Evolutionary conservation across 129 eudicot genomes (phyloP).

Genomic region (Smallanthus sonchifolius): DNA sequence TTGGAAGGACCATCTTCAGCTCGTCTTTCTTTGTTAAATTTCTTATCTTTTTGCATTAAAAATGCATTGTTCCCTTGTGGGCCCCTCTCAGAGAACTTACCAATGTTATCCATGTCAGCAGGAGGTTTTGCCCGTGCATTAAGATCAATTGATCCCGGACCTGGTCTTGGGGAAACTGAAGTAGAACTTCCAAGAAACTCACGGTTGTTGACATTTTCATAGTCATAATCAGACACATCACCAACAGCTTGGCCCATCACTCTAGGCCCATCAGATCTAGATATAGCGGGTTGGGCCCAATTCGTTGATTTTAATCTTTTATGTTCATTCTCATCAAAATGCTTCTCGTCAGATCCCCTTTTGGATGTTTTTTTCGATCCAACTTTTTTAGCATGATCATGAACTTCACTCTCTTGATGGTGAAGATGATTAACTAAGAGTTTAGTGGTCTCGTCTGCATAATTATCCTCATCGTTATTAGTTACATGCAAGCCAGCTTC

Average conservation of each 20-base stretch:
- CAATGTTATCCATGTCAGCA: slow-evolving; percentile 31
- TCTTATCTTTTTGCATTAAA: slow-evolving; percentile 4
- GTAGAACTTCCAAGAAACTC: slow-evolving; percentile 30
- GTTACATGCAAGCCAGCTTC: slow-evolving; percentile 35
- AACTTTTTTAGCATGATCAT: slow-evolving; percentile 15
- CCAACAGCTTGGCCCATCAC: slow-evolving; percentile 19
- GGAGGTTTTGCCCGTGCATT: slow-evolving; percentile 38
- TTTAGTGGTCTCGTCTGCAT: slow-evolving; percentile 33
- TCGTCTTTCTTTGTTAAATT: slow-evolving; percentile 23
- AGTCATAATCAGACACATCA: slow-evolving; percentile 43
- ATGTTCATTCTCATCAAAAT: slow-evolving; percentile 40
- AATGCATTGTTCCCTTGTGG: slow-evolving; percentile 20
- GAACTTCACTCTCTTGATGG: slow-evolving; percentile 30
- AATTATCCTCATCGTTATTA: slow-evolving; percentile 41
- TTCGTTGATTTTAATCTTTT: slow-evolving; percentile 54
- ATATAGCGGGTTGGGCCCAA: slow-evolving; percentile 11
- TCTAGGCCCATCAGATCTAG: slow-evolving; percentile 30
- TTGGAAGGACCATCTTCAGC: slow-evolving; percentile 35
- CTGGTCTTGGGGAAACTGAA: slow-evolving; percentile 48
- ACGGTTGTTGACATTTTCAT: slow-evolving; percentile 32
- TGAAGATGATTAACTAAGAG: slow-evolving; percentile 26
- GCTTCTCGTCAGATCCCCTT: slow-evolving; percentile 45
- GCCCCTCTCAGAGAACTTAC: slow-evolving; percentile 38
- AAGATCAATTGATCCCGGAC: slow-evolving; percentile 41
- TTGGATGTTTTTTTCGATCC: slow-evolving; percentile 39